Percentiles rank a stretch among this genome's conserved stretches.
These are phyloP conservation scores for Arabidopsis arenosa DNA, from an alignment of 345 rosid genomes.

Conservation along the genomic window DNA sequence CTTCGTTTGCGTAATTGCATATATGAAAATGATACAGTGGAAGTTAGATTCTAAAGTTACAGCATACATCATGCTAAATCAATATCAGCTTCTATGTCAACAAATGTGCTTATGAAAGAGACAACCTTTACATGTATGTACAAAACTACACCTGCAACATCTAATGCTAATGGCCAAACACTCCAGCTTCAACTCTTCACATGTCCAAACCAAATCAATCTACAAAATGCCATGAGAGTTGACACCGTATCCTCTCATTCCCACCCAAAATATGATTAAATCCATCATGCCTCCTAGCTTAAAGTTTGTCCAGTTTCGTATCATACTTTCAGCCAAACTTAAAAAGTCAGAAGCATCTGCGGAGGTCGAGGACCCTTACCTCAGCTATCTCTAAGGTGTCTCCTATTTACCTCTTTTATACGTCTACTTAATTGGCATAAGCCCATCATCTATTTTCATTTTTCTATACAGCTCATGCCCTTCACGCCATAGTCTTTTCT, in stretches of 20 bases:
- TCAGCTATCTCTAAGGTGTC: background rate
- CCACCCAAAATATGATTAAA: no score
- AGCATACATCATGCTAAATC: background rate
- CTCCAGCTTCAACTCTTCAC: background rate
- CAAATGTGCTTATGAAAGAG: slow-evolving; percentile 1
- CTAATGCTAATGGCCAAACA: background rate
- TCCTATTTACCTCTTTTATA: background rate
- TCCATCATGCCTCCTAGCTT: background rate
- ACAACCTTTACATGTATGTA: background rate
- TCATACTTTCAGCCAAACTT: background rate
- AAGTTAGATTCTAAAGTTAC: background rate
- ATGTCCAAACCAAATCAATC: background rate
- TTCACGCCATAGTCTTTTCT: slow-evolving; percentile 11
- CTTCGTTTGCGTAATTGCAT: background rate
- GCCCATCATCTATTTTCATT: slow-evolving; percentile 16
- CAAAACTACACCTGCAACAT: background rate
- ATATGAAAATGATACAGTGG: background rate
- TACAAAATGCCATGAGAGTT: background rate
- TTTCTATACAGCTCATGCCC: slow-evolving; percentile 10
- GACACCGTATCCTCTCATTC: background rate
- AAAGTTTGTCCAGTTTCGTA: background rate
- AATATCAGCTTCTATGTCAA: slow-evolving; percentile 2
- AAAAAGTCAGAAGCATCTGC: background rate
- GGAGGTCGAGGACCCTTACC: background rate
- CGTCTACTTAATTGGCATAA: slow-evolving; percentile 5